Percentiles rank a stretch among this genome's conserved stretches.
Evolutionary conservation across 495 filamentous ascomycete species (phyloP).

Genomic region (Penicillium longicatenatum): DNA sequence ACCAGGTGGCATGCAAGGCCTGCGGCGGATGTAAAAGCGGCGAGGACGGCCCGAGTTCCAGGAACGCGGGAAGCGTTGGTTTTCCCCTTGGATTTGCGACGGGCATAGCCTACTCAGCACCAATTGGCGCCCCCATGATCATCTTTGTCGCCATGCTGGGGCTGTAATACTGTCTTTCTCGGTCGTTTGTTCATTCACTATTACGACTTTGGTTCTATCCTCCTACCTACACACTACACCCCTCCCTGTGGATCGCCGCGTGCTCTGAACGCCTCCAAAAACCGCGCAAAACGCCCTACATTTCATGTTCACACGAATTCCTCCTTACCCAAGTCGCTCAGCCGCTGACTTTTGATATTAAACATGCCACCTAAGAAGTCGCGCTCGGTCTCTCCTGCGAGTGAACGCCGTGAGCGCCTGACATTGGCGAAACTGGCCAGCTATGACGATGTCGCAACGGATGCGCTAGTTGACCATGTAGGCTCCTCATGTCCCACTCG

Average conservation of each 20-base stretch:
- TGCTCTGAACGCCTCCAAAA: not conserved
- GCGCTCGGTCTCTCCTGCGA: constrained; percentile 38
- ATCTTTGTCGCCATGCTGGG: constrained; percentile 11
- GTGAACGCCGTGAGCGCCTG: constrained; percentile 66
- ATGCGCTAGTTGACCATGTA: constrained; percentile 94
- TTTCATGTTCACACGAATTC: constrained; percentile 12
- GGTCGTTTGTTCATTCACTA: constrained; percentile 5
- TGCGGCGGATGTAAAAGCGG: constrained; percentile 14
- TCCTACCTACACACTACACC: not conserved
- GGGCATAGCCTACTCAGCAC: constrained; percentile 8
- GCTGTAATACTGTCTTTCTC: constrained; percentile 2
- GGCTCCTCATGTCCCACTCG: constrained; percentile 34
- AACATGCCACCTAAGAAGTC: constrained; percentile 48
- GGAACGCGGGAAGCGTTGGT: constrained; percentile 11
- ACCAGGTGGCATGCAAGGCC: constrained; percentile 6
- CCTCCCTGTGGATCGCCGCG: constrained; percentile 8
- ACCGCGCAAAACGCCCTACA: constrained; percentile 3
- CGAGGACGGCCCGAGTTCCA: constrained; percentile 12
- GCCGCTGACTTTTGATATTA: constrained; percentile 1
- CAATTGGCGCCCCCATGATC: constrained; percentile 12
- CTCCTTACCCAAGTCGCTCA: constrained; percentile 1
- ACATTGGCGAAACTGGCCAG: constrained; percentile 83
- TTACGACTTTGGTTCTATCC: not conserved
- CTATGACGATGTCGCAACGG: constrained; percentile 96
- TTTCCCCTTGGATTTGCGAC: constrained; percentile 16